Percentiles rank a stretch among this genome's conserved stretches.
These are phyloP conservation scores for Collybiopsis luxurians DNA, from an alignment of 768 basidiomycete genomes.

Conservation along the genomic window DNA sequence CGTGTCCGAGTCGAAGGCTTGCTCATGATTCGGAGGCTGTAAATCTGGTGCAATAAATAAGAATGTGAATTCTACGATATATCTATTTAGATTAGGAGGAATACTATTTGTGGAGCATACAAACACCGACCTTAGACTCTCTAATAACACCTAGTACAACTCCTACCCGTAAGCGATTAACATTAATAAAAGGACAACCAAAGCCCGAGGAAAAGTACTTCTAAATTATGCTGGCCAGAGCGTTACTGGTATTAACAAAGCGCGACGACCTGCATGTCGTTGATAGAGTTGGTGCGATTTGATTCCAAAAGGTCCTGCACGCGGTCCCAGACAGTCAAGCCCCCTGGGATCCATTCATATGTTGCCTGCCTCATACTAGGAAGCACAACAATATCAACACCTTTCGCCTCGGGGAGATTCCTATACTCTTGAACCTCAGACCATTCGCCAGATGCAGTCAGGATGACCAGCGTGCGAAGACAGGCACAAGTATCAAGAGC, in stretches of 20 bases:
- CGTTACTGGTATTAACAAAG: neutral
- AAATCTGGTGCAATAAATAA: too few relatives aligned
- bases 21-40: too few relatives aligned
- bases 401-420: neutral
- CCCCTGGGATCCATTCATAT: constrained; percentile 9
- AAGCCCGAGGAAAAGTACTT: neutral
- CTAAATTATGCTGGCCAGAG: neutral
- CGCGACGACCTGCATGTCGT: neutral
- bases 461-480: neutral
- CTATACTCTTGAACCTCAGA: neutral
- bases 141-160: neutral
- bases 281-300: neutral
- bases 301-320: neutral
- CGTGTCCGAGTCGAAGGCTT: too few relatives aligned
- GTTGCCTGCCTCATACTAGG: neutral
- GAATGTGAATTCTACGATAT: too few relatives aligned
- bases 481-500: neutral
- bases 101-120: neutral
- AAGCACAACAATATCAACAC: constrained; percentile 1
- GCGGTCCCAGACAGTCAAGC: constrained; percentile 5
- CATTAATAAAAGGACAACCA: neutral
- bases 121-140: neutral
- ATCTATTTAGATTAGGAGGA: too few relatives aligned
- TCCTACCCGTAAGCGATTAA: neutral
- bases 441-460: constrained; percentile 2